These are phyloP conservation scores for Umbilicus rupestris DNA, from an alignment of 164 flowering plant genomes.

Conservation along the genomic window DNA sequence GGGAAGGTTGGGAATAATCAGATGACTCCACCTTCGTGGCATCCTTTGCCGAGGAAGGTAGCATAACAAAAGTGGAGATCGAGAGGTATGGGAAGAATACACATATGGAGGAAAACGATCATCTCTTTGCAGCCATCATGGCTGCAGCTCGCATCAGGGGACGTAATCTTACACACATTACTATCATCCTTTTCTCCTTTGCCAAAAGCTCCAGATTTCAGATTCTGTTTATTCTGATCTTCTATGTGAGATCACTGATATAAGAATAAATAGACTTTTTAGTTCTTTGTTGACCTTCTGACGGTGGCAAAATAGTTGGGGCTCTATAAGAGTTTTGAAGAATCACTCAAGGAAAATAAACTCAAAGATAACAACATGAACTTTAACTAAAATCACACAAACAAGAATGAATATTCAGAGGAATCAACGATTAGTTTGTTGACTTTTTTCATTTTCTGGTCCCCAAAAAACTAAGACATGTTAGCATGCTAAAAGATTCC, in stretches of 20 bases:
- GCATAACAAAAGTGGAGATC: constrained; percentile 64
- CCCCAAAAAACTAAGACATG: not conserved
- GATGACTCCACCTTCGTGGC: constrained; percentile 19
- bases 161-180: constrained; percentile 26
- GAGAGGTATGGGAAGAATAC: constrained; percentile 59
- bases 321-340: constrained; percentile 44
- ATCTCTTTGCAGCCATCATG: constrained; percentile 61
- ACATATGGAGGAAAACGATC: constrained; percentile 63
- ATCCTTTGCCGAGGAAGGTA: constrained; percentile 23
- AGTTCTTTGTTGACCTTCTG: not conserved
- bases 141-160: constrained; percentile 72
- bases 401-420: constrained; percentile 18
- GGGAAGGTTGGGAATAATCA: not conserved
- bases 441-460: not conserved
- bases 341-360: constrained; percentile 28
- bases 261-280: not conserved
- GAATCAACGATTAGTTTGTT: constrained; percentile 69
- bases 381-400: not conserved
- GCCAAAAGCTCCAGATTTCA: too few species aligned
- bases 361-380: not conserved
- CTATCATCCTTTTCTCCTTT: too few species aligned
- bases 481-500: not conserved
- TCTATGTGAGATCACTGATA: not conserved
- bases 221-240: not conserved
- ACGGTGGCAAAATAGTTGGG: constrained; percentile 31